Evolutionary conservation across 2,329 filamentous ascomycete species (phyloP), one percentile per base, ranked within the genome.

Genomic region (Penicillium palitans): DNA sequence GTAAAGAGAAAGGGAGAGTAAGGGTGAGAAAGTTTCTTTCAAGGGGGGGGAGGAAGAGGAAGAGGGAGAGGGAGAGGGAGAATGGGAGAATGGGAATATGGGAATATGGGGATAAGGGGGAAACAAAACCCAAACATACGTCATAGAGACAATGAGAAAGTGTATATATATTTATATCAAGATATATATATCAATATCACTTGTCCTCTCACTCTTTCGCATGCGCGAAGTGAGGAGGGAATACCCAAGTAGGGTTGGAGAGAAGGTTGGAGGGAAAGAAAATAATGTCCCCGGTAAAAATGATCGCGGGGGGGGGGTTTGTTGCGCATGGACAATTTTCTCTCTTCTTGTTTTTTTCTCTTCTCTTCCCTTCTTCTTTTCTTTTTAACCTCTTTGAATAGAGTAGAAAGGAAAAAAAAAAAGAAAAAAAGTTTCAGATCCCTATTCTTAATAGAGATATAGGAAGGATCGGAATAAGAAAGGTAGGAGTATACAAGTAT

Each of bases 111-210:
- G 41, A 51, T n/a, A 37, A 3, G 17, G 29, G 31, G 31, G 33
- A 44, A 44, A 13, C 24, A 40, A n/a, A 37, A 41, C 35, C 27
- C 39, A 67, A 67, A 64, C 62, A 60, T 66, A 67, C 65, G 61
- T 61, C 66, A 68, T 68, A 63, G 63, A 67, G 66, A 60, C 49
- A 47, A 51, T 45, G 29, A 55, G 35, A 25, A 35, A 35, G 33
- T 5, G 10, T 13, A 12, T 33, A 12, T 33, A 13, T 12, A 33
- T 33, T 33, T 15, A 35, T 17, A 35, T 15, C 15, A 17, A 0
- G 15, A 15, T 5, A 33, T 33, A 33, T 35, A 35, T 35, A 35
- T 31, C 57, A 46, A 54, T 29, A 24, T 37, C 21, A 51, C 27
- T 19, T 35, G 24, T 46, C 45, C 52, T 52, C 54, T 57, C 53